Conservation (phyloP, 2,329 filamentous ascomycete species). For the Phyllosticta paracitricarpa region DNA sequence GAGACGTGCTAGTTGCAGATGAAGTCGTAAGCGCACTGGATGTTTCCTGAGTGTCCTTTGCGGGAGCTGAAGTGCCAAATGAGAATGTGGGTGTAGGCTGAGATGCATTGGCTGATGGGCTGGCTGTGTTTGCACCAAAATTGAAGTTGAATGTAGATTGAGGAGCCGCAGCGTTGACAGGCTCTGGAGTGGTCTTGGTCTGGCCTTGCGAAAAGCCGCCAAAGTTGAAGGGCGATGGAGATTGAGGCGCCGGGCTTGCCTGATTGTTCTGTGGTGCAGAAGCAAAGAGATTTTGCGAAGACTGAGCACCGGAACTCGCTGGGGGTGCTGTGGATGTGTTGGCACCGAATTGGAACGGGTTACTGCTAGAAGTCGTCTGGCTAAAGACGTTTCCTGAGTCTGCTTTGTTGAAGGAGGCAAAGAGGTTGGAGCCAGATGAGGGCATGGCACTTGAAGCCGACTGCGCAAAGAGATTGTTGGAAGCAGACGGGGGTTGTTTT, state of each 20-base stretch:
- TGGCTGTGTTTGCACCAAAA: neutral
- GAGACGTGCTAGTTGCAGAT: neutral
- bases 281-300: neutral
- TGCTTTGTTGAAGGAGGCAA: neutral
- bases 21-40: neutral
- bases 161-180: neutral
- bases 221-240: neutral
- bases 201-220: neutral
- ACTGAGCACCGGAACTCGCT: neutral
- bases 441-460: neutral
- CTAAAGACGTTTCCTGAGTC: neutral
- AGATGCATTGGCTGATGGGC: neutral
- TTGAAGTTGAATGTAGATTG: neutral
- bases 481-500: neutral
- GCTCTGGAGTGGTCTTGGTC: neutral
- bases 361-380: neutral
- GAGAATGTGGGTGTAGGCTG: neutral
- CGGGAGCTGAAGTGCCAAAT: neutral
- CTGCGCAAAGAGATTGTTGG: conserved; percentile 1
- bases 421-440: conserved; percentile 1
- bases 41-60: neutral
- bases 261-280: neutral
- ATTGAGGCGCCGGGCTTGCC: neutral
- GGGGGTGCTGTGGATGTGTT: neutral
- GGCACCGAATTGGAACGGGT: neutral